Percentiles rank a stretch among this genome's conserved stretches.
These are phyloP conservation scores for Starmerella powellii DNA, from an alignment of 805 yeast genomes.

Conservation along the genomic window DNA sequence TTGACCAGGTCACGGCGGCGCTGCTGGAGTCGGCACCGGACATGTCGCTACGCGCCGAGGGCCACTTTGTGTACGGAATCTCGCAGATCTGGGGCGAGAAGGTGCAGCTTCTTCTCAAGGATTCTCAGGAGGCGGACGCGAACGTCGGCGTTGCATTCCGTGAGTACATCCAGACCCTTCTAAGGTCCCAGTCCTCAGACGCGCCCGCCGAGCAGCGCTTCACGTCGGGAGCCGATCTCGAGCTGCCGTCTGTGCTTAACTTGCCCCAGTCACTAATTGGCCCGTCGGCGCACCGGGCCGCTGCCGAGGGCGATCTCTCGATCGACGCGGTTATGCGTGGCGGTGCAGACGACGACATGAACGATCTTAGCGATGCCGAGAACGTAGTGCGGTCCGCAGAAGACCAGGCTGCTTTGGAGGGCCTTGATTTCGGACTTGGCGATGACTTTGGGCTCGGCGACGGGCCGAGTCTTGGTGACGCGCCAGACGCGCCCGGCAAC, in stretches of 20 bases:
- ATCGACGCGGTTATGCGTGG: slow-evolving; percentile 17
- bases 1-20: slow-evolving; percentile 6
- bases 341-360: slow-evolving; percentile 6
- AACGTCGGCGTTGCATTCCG: slow-evolving; percentile 12
- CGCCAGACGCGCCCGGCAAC: slow-evolving; percentile 2
- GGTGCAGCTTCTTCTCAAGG: slow-evolving; percentile 11
- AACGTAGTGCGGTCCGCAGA: slow-evolving; percentile 9
- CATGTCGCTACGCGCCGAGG: slow-evolving; percentile 18
- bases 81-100: slow-evolving; percentile 14
- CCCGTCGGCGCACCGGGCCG: neutral
- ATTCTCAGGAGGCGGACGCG: slow-evolving; percentile 11
- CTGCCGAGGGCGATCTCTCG: slow-evolving; percentile 7
- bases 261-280: slow-evolving; percentile 5
- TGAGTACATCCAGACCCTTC: slow-evolving; percentile 6
- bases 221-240: neutral
- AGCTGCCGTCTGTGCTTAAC: neutral
- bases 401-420: slow-evolving; percentile 9
- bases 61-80: slow-evolving; percentile 18
- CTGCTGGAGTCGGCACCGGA: neutral
- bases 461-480: neutral
- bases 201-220: neutral
- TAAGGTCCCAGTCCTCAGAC: neutral
- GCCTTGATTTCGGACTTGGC: slow-evolving; percentile 14
- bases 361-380: slow-evolving; percentile 2
- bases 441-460: neutral